Conservation (phyloP, 164 flowering plant species). For the Aristolochia fimbriata region DNA sequence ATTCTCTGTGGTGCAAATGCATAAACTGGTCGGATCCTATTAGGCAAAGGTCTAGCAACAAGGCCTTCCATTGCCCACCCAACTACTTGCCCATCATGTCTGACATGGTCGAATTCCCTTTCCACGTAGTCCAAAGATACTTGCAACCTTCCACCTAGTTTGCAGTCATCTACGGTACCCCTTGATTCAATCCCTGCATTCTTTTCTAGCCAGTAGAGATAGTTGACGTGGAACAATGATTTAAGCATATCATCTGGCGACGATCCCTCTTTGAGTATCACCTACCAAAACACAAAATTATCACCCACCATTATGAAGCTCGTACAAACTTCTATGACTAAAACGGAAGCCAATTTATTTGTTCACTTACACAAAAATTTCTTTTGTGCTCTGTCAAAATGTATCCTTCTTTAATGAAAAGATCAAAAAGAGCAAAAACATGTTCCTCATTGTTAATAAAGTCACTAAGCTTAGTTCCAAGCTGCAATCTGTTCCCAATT, state of each 20-base stretch:
- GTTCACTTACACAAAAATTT: constrained; percentile 58
- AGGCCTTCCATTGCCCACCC: constrained; percentile 91
- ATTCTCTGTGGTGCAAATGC: background rate
- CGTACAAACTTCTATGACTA: background rate
- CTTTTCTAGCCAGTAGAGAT: constrained; percentile 90
- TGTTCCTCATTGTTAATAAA: constrained; percentile 55
- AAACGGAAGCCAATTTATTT: background rate
- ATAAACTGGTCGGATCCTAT: constrained; percentile 35
- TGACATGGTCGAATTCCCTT: constrained; percentile 77
- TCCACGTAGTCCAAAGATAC: constrained; percentile 73
- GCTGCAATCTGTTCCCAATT: constrained; percentile 54
- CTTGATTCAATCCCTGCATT: constrained; percentile 62
- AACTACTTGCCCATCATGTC: constrained; percentile 43
- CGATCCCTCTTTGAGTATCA: constrained; percentile 65
- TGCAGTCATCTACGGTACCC: constrained; percentile 47
- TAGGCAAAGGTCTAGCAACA: constrained; percentile 77
- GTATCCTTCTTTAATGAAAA: constrained; percentile 65
- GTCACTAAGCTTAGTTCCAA: constrained; percentile 79
- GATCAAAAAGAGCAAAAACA: constrained; percentile 51
- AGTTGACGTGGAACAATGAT: constrained; percentile 78
- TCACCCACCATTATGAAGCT: background rate
- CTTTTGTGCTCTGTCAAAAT: constrained; percentile 64
- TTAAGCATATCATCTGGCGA: constrained; percentile 80
- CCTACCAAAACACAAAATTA: constrained; percentile 30
- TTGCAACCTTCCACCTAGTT: constrained; percentile 65